These are phyloP conservation scores for Candida krabiensis DNA, from an alignment of 805 yeast species.

Conservation along the genomic window DNA sequence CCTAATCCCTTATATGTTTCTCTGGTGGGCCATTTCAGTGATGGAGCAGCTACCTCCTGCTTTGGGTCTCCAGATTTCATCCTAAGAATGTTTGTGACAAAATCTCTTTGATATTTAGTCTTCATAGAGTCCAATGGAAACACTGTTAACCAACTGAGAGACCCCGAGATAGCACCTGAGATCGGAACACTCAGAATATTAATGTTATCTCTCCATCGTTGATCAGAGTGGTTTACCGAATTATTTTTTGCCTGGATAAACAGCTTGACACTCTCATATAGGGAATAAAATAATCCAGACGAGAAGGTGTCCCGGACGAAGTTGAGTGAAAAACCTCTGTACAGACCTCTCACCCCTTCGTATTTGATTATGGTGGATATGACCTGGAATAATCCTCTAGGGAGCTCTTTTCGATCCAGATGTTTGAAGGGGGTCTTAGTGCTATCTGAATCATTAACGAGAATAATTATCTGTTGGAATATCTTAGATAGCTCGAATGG, in stretches of 20 bases:
- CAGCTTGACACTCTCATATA: slow-evolving; percentile 69
- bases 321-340: slow-evolving; percentile 73
- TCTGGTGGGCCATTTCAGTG: slow-evolving; percentile 40
- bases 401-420: slow-evolving; percentile 24
- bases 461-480: slow-evolving; percentile 68
- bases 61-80: slow-evolving; percentile 46
- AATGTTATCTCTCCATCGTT: slow-evolving; percentile 24
- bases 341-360: slow-evolving; percentile 65
- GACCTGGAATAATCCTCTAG: slow-evolving; percentile 39
- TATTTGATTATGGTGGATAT: slow-evolving; percentile 53
- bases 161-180: slow-evolving; percentile 82
- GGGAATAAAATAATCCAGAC: slow-evolving; percentile 70
- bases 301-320: slow-evolving; percentile 67
- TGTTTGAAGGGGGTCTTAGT: slow-evolving; percentile 8
- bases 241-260: slow-evolving; percentile 37
- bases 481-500: slow-evolving; percentile 86
- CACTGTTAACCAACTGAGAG: slow-evolving; percentile 69
- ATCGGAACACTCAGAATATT: slow-evolving; percentile 50
- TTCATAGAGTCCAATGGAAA: slow-evolving; percentile 84
- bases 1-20: slow-evolving; percentile 76
- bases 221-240: slow-evolving; percentile 3
- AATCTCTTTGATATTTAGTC: slow-evolving; percentile 71
- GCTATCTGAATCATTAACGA: slow-evolving; percentile 38
- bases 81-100: slow-evolving; percentile 65
- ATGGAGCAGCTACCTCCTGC: slow-evolving; percentile 34